Base-by-base conservation (phyloP, 495 filamentous ascomycete species). In the Aspergillus bertholletiae region DNA sequence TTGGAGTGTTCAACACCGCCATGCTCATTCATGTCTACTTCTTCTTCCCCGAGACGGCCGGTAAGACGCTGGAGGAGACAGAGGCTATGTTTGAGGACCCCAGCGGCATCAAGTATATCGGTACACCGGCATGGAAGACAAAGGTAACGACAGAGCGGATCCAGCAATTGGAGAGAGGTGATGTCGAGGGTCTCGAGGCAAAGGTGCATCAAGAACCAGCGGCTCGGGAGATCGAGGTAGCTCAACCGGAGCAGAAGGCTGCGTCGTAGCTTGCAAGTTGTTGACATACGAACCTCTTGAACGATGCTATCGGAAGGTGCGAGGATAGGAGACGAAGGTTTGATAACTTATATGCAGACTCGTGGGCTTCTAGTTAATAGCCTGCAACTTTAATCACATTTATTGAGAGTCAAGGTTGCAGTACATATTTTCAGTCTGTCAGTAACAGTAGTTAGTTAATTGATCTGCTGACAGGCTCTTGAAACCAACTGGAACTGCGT, bases 31-130 rank as follows among this genome's bases (percentile, higher is more conserved):
- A 92, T 62, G 79, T 84, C n/a, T 89, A 83, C 73, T 89, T 92
- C 71, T 62, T 88, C 56, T 90, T 92, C 74, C 89, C 88, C 1
- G 89, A 94, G 72, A 92, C 88, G 3, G 79, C 81, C 17, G 87
- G 87, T 46, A 89, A 89, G 77, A 85, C 87, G n/a, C 78, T 92
- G 2, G 90, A 92, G 61, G 88, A 92, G 69, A 78, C 86, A 12
- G 83, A 86, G 49, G 69, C 73, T 27, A 84, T 90, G 56, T 93
- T 93, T 56, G 83, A 86, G 49, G 76, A 81, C 59, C 78, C 76
- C 4, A 55, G 77, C 59, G 81, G 82, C 24, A 77, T 86, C 55
- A 81, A 75, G 52, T 81, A 81, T 63, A 78, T 89, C 48, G 86
- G 86, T 35, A 85, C 77, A 0, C 80, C 82, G 18, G 84, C 86